Evolutionary conservation across 495 filamentous ascomycete genomes (phyloP), one percentile per base, ranked within the genome.

Genomic region (Podospora fimiseda): DNA sequence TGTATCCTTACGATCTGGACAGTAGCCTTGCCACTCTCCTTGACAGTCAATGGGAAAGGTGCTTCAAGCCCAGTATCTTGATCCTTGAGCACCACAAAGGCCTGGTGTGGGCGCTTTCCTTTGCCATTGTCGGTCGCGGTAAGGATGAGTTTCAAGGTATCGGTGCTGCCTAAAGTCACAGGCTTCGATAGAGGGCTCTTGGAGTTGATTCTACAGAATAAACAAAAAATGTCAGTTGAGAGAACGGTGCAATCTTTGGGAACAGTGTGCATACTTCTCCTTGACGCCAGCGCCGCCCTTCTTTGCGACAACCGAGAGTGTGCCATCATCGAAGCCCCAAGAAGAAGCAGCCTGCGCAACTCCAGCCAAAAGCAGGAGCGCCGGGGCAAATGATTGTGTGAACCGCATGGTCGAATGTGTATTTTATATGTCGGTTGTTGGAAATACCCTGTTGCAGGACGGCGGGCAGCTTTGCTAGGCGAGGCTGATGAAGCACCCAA

Each of bases 251-350:
- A n/a, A 33, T 33, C n/a, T 4, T 13, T 40, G 3, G 13, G 8
- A 33, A 6, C 3, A n/a, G 36, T 33, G 5, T 48, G 61, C 76
- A 39, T 79, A 91, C 88, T 85, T 82, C 69, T 90, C 82, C 70
- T 90, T 94, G 60, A 80, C 64, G 19, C 79, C 80, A 50, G 70
- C 85, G 18, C 80, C 73, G 46, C 79, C 82, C 74, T 90, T 71
- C 63, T 71, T 95, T 44, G 78, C 70, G 64, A 82, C 80, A 58
- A 96, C 78, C 50, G 83, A 80, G 67, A 96, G 70, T 60, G 82
- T 88, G 66, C 85, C 90, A 77, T 95, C 89, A 63, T 86, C 80
- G 68, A 93, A 93, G 16, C 82, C 80, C 90, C 90, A 96, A 23
- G 82, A 81, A 30, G 87, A 81, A 47, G 88, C 86, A 39, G 87